Evolutionary conservation across 306 rosid species (phyloP), one percentile per base, ranked within the genome.

Genomic region (Ammopiptanthus mongolicus): DNA sequence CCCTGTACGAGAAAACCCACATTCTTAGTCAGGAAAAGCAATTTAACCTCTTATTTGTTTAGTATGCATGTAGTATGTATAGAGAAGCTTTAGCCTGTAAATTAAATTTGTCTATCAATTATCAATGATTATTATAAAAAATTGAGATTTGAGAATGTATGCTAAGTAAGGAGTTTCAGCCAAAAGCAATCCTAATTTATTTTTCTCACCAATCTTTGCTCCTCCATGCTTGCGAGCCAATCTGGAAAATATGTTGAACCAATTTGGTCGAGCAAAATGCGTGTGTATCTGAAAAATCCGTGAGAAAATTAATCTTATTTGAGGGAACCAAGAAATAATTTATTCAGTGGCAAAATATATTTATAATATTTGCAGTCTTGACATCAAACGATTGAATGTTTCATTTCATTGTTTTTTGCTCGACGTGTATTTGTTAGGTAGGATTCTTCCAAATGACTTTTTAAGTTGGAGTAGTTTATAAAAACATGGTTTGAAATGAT

Each of bases 261-360:
- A 93, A 67, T 89, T 86, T 67, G 98, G 97, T 19, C 96, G 56
- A 25, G 88, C 84, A 81, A 93, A 93, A 80, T 88, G 96, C 10
- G 97, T 93, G 44, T 74, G 87, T 31, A 88, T 92, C 98, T 91
- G 87, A 29, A 79, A 83, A 59, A 48, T 63, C 34, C 25, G 18
- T 28, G 31, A 21, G 50, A 81, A 63, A 50, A 62, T 23, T 25
- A 58, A 19, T 34, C 53, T 50, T 33, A 41, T 14, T 25, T 19
- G 5, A 44, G 17, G 13, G 36, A 57, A 57, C 29, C 8, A 25
- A 14, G 63, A 57, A 57, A 57, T 57, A 25, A 57, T 10, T 23
- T 22, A 55, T 29, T 29, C 15, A 52, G 21, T 37, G 33, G 48
- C n/a, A 33, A 48, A 5, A 11, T 18, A 21, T 28, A n/a, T n/a